Base-by-base conservation (phyloP, 2,329 filamentous ascomycete species). In the Karstenula rhodostoma region DNA sequence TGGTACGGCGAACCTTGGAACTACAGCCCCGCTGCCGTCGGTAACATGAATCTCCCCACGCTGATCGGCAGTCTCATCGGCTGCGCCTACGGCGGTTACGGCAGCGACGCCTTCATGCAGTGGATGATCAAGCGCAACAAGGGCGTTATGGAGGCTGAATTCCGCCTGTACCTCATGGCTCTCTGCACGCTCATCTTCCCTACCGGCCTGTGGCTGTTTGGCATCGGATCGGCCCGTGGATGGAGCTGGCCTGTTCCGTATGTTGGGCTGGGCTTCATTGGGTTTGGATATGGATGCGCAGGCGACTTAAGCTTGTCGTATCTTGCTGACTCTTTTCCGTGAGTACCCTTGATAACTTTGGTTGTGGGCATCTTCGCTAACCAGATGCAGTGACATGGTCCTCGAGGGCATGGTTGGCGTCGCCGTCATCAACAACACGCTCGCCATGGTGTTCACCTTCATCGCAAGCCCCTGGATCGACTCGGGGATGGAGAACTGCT, bases 241-340 rank as follows among this genome's bases (percentile, higher is more conserved):
- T 86, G 82, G 84, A 63, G 72, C 37, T 87, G 85, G 85, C 83
- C 81, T 1, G 76, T 77, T 9, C 82, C 85, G 0, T 87, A 87
- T 56, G 76, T 87, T 15, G 85, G 84, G 1, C 74, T 87, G 0
- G 85, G 83, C 3, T 82, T 87, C 64, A 86, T 86, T 29, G 85
- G 85, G 4, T 87, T 87, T 57, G 85, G 85, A 2, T 87, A 85
- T 72, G 85, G 85, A 8, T 87, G 85, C 53, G 84, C 84, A 2
- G 85, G 85, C 6, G 85, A 87, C 71, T 69, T 87, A 54, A 63
- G 60, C 33, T 27, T 67, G 55, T 63, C 65, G 4, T 67, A 67
- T 42, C 59, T 67, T 35, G 65, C 65, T 15, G 65, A 67, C 17
- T 67, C 65, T 17, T 67, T 67, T n/a, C 65, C 65, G 64, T 65